Conservation (phyloP, 257 asterid genomes). For the Scutellaria galericulata region DNA sequence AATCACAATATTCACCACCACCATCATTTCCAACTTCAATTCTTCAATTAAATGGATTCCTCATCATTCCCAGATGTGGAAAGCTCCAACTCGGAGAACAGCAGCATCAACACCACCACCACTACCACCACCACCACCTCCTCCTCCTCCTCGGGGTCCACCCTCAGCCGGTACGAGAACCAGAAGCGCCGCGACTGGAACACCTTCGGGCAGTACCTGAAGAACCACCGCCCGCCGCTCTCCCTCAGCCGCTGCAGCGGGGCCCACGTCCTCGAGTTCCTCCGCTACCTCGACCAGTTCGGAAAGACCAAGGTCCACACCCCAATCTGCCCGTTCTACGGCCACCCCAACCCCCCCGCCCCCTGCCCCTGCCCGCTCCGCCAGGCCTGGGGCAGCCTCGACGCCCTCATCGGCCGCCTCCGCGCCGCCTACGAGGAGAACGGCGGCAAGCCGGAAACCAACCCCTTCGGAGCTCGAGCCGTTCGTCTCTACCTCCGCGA, state of each 20-base stretch:
- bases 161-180: slow-evolving; percentile 87
- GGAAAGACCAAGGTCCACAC: slow-evolving; percentile 89
- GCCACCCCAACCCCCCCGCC: slow-evolving; percentile 90
- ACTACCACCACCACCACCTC: slow-evolving; percentile 34
- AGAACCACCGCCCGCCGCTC: slow-evolving; percentile 94
- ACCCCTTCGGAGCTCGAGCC: slow-evolving; percentile 90
- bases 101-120: slow-evolving; percentile 32
- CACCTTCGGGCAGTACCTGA: slow-evolving; percentile 84
- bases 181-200: slow-evolving; percentile 97
- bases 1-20: no score
- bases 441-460: slow-evolving; percentile 86
- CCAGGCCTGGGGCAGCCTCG: slow-evolving; percentile 98
- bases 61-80: slow-evolving; percentile 50
- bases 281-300: slow-evolving; percentile 89
- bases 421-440: slow-evolving; percentile 94
- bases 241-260: slow-evolving; percentile 91
- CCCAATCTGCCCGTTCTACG: slow-evolving; percentile 85
- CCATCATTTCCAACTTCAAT: no score
- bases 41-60: slow-evolving; percentile 44
- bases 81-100: slow-evolving; percentile 58
- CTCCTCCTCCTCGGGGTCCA: slow-evolving; percentile 40
- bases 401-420: slow-evolving; percentile 84
- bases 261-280: slow-evolving; percentile 91
- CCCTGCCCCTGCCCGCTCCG: slow-evolving; percentile 98
- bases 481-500: slow-evolving; percentile 89